Evolutionary conservation across 73 alveolate genomes (phyloP).

Genomic region (Stentor roeselii): DNA sequence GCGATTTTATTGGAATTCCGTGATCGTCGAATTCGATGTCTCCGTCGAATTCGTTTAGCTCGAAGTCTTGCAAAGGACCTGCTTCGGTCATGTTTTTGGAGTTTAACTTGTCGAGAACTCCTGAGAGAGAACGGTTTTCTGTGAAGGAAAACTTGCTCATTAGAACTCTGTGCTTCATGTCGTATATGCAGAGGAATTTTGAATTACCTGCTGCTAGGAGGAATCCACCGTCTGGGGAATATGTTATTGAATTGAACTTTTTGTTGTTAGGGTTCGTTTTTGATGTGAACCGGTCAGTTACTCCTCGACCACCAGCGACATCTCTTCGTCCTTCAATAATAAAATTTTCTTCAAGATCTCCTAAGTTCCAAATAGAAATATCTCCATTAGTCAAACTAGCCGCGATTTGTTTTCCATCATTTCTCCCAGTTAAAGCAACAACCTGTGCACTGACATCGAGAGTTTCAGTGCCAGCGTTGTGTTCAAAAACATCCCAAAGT

Average conservation of each 20-base stretch:
- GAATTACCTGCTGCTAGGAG: slow-evolving; percentile 87
- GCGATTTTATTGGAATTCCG: slow-evolving; percentile 56
- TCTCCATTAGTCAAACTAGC: slow-evolving; percentile 80
- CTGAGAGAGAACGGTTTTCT: slow-evolving; percentile 81
- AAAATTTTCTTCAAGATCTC: slow-evolving; percentile 61
- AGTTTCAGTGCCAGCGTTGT: not conserved
- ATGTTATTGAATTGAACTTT: slow-evolving; percentile 68
- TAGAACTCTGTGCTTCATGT: slow-evolving; percentile 67
- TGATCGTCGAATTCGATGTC: slow-evolving; percentile 56
- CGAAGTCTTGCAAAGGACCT: slow-evolving; percentile 54
- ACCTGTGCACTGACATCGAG: not conserved
- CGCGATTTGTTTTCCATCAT: slow-evolving; percentile 69
- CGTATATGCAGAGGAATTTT: slow-evolving; percentile 82
- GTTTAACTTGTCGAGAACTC: slow-evolving; percentile 76
- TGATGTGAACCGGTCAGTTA: slow-evolving; percentile 65
- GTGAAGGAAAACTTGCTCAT: slow-evolving; percentile 69
- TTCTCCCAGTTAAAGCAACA: not conserved
- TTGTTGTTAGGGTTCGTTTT: slow-evolving; percentile 74
- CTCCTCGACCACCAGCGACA: slow-evolving; percentile 83
- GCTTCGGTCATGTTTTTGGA: slow-evolving; percentile 64
- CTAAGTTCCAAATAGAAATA: slow-evolving; percentile 67
- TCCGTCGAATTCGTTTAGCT: slow-evolving; percentile 64
- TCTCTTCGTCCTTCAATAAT: slow-evolving; percentile 75
- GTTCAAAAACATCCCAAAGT: not conserved
- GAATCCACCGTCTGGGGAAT: slow-evolving; percentile 74